Percentiles rank a stretch among this genome's conserved stretches.
Evolutionary conservation across 176 grass and related monocot genomes (phyloP).

Genomic region (Zoysia japonica): DNA sequence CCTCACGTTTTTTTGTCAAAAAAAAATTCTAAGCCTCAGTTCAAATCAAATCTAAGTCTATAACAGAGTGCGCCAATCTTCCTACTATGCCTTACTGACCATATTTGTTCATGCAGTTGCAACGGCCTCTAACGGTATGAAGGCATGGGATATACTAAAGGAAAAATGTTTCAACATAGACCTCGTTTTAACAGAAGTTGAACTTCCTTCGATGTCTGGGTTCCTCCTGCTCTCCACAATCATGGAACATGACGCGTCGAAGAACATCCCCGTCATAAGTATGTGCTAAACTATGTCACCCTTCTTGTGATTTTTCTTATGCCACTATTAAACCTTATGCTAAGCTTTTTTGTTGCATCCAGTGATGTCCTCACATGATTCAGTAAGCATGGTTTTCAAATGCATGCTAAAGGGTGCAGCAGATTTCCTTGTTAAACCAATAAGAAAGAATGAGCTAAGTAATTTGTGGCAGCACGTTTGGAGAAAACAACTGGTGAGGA

Average conservation of each 20-base stretch:
- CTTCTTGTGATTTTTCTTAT: background rate
- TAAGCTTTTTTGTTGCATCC: constrained; percentile 31
- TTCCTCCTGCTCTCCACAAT: constrained; percentile 88
- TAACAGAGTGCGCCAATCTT: no score
- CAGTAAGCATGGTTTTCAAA: constrained; percentile 96
- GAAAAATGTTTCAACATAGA: constrained; percentile 87
- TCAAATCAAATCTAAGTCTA: no score
- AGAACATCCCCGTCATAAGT: constrained; percentile 99
- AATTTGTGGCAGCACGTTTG: constrained; percentile 99
- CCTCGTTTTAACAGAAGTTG: constrained; percentile 94
- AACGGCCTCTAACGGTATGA: constrained; percentile 70
- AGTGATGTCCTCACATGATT: constrained; percentile 99
- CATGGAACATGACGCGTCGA: constrained; percentile 87
- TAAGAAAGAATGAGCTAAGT: constrained; percentile 89
- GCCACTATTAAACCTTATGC: background rate
- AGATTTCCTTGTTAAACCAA: constrained; percentile 95
- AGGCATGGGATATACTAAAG: constrained; percentile 83
- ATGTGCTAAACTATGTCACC: constrained; percentile 24
- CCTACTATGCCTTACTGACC: background rate
- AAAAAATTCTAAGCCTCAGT: no score
- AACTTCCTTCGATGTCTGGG: constrained; percentile 85
- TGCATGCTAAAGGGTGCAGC: constrained; percentile 98
- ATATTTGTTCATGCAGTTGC: constrained; percentile 52
- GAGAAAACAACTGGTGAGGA: constrained; percentile 87
- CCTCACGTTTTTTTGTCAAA: no score